These are phyloP conservation scores for Pseudomonodictys pantanalensis DNA, from an alignment of 495 filamentous ascomycete species.

Conservation along the genomic window DNA sequence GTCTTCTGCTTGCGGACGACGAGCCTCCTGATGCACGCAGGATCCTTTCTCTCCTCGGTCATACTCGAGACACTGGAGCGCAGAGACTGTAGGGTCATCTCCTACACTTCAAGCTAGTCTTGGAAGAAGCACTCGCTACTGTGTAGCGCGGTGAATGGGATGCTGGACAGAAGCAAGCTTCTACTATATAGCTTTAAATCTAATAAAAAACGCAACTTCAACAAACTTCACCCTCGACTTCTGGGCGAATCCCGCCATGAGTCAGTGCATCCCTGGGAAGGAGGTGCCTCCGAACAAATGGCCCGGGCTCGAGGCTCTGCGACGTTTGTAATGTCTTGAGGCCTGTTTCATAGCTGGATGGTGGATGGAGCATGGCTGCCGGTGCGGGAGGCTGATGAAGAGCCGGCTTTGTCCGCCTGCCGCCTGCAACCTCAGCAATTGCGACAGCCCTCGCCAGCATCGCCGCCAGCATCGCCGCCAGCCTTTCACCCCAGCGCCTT, in stretches of 20 bases:
- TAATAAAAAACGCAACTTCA: slow-evolving; percentile 34
- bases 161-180: slow-evolving; percentile 48
- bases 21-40: slow-evolving; percentile 14
- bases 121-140: slow-evolving; percentile 42
- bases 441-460: background rate
- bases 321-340: slow-evolving; percentile 3
- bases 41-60: background rate
- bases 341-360: background rate
- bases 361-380: background rate
- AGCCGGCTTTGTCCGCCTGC: background rate
- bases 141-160: slow-evolving; percentile 44
- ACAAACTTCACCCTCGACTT: no score
- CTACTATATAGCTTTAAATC: slow-evolving; percentile 33
- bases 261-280: background rate
- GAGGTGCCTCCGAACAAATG: background rate
- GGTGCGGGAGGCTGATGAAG: background rate
- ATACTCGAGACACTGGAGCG: slow-evolving; percentile 21
- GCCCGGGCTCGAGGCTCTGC: background rate
- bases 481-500: background rate
- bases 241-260: background rate
- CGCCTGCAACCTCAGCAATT: background rate
- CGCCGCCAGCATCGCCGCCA: no score
- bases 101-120: slow-evolving; percentile 50
- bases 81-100: slow-evolving; percentile 49
- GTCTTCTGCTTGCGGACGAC: slow-evolving; percentile 42